A percentile compares a stretch with the other conserved stretches of the same genome.
Evolutionary conservation across 2,329 filamentous ascomycete species (phyloP).

Genomic region (Alternaria gansuensis): DNA sequence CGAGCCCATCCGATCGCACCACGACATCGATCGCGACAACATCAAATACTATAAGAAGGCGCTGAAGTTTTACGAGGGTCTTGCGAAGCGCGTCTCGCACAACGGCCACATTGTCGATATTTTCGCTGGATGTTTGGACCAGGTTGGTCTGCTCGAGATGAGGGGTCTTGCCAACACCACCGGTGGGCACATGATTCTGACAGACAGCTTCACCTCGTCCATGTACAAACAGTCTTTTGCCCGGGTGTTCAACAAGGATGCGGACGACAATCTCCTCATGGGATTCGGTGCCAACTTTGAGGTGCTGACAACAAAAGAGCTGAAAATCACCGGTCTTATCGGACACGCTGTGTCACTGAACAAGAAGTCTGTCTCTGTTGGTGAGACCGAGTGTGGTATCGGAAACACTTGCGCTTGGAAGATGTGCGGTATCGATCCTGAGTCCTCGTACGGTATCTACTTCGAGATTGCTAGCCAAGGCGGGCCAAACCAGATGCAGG

Average conservation of each 20-base stretch:
- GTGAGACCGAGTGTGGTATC: conserved; percentile 97
- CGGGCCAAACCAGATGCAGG: conserved; percentile 83
- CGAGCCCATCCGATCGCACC: conserved; percentile 96
- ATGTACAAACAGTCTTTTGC: conserved; percentile 99
- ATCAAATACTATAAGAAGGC: conserved; percentile 99
- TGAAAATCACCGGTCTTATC: conserved; percentile 97
- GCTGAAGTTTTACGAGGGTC: conserved; percentile 94
- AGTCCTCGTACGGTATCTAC: conserved; percentile 92
- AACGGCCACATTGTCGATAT: conserved; percentile 98
- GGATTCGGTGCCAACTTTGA: conserved; percentile 97
- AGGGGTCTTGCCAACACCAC: conserved; percentile 96
- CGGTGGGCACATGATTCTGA: conserved; percentile 97
- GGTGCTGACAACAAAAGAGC: conserved; percentile 94
- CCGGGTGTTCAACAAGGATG: conserved; percentile 96
- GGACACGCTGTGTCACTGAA: conserved; percentile 96
- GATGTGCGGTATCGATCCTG: conserved; percentile 97
- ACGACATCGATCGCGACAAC: conserved; percentile 98
- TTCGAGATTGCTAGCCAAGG: conserved; percentile 97
- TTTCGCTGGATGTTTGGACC: conserved; percentile 95
- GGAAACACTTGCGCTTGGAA: conserved; percentile 99
- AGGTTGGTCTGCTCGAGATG: conserved; percentile 97
- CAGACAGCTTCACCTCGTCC: conserved; percentile 97
- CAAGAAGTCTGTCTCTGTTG: conserved; percentile 96
- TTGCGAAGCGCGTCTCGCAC: conserved; percentile 92
- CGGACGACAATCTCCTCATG: conserved; percentile 93